Evolutionary conservation across 2,329 filamentous ascomycete genomes (phyloP).

Genomic region (Alternaria consortialis): DNA sequence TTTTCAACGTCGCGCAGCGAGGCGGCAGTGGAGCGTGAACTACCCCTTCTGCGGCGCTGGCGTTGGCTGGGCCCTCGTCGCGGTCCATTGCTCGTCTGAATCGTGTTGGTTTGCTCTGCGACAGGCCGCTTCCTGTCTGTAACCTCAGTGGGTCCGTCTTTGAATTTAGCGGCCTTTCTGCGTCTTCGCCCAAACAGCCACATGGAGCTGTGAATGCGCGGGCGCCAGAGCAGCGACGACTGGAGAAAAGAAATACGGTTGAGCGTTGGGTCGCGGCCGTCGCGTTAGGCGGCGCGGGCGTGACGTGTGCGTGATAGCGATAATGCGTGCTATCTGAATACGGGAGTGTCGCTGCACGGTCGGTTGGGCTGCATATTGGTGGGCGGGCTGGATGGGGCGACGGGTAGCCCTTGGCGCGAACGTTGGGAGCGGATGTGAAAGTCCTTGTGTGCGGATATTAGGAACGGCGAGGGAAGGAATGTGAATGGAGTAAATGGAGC

Average conservation of each 20-base stretch:
- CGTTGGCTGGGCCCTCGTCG: slow-evolving; percentile 34
- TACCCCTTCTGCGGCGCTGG: slow-evolving; percentile 41
- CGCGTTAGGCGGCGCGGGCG: slow-evolving; percentile 19
- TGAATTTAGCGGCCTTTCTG: slow-evolving; percentile 68
- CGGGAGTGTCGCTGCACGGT: slow-evolving; percentile 21
- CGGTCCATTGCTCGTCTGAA: slow-evolving; percentile 38
- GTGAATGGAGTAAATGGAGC: slow-evolving; percentile 5
- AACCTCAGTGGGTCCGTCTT: slow-evolving; percentile 57
- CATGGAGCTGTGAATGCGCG: slow-evolving; percentile 59
- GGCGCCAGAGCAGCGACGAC: slow-evolving; percentile 14
- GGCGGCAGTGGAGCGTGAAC: slow-evolving; percentile 40
- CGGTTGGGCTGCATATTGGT: slow-evolving; percentile 32
- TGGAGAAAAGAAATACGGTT: background rate
- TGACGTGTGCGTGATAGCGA: slow-evolving; percentile 27
- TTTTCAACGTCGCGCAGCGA: slow-evolving; percentile 46
- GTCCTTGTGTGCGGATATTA: background rate
- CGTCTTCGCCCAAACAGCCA: slow-evolving; percentile 84
- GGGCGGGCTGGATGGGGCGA: slow-evolving; percentile 1
- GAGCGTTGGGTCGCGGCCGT: slow-evolving; percentile 16
- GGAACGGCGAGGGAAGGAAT: background rate
- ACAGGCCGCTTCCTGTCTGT: slow-evolving; percentile 58
- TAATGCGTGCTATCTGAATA: slow-evolving; percentile 28
- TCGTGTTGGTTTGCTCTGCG: slow-evolving; percentile 30
- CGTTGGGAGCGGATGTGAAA: background rate
- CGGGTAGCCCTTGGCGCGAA: slow-evolving; percentile 17